Evolutionary conservation across 1,284 basidiomycete genomes (phyloP).

Genomic region (Puccinia hordei): DNA sequence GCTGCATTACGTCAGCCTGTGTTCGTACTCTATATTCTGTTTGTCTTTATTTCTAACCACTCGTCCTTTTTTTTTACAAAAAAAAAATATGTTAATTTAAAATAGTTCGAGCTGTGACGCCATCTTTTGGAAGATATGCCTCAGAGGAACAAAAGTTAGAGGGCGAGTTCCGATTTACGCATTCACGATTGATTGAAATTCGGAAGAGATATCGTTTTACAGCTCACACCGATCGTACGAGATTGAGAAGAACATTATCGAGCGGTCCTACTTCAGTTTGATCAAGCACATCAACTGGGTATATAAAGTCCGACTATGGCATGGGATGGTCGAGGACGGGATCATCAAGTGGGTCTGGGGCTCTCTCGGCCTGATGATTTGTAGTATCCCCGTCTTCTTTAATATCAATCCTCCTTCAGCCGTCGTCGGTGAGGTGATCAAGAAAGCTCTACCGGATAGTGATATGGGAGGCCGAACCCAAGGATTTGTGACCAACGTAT

Average conservation of each 20-base stretch:
- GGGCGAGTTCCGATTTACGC: constrained; percentile 83
- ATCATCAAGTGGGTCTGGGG: constrained; percentile 73
- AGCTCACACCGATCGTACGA: constrained; percentile 86
- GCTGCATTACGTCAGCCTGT: constrained; percentile 71
- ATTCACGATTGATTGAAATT: constrained; percentile 90
- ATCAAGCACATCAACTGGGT: constrained; percentile 86
- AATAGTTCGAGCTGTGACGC: constrained; percentile 78
- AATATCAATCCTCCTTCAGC: constrained; percentile 69
- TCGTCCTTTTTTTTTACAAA: too few relatives aligned
- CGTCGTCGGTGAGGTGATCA: constrained; percentile 60
- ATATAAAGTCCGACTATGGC: constrained; percentile 79
- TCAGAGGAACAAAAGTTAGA: constrained; percentile 77
- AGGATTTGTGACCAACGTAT: constrained; percentile 63
- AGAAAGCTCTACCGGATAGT: constrained; percentile 57
- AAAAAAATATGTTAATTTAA: too few relatives aligned
- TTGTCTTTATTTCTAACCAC: not conserved
- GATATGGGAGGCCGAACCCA: constrained; percentile 85
- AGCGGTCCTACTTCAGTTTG: constrained; percentile 83
- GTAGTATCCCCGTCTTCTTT: constrained; percentile 91
- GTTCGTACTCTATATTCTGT: not conserved
- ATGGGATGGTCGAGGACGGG: constrained; percentile 88
- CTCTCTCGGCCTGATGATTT: constrained; percentile 71
- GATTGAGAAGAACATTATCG: constrained; percentile 88
- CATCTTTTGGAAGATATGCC: constrained; percentile 90
- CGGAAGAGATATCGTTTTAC: constrained; percentile 91